Base-by-base conservation (phyloP, 306 rosid genomes). In the Crataegus laevigata region DNA sequence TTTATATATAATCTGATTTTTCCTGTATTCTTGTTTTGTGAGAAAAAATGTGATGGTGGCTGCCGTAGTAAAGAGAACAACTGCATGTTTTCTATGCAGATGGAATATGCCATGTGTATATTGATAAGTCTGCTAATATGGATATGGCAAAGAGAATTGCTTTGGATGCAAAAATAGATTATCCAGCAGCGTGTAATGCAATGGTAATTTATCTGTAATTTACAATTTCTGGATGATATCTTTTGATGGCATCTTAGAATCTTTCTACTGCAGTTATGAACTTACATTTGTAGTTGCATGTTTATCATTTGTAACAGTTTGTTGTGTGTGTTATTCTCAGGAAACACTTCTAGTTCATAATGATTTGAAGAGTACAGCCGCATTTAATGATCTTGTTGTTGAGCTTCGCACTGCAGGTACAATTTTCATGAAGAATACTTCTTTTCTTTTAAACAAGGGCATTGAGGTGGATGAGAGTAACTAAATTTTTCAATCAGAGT, bases 161-260 rank as follows among this genome's bases (percentile, higher is more conserved):
- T 66, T 70, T 89, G 71, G 99, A 96, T 87, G 98, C 97, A 64
- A 96, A 96, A 87, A 5, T 87, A 74, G 99, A 96, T 86, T 96
- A 96, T 83, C 99, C 99, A 74, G 91, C 99, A 73, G 96, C 93
- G 76, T 96, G 99, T 79, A 96, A 96, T 87, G 99, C 99, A 73
- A 89, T 96, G 99, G 99, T 96, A 96, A 82, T 69, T 64, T 66
- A 51, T 55, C 25, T 51, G 47, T 61, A 24, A 38, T 51, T 62
- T 66, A 58, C 24, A 40, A 4, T 43, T n/a, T 63, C 55, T 62
- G 15, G 12, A 71, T 58, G 25, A 69, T 52, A 50, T 76, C 55
- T 59, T 69, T 54, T 45, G 3, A 71, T 57, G 26, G 54, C 67
- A 58, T 73, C 73, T 74, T 58, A 14, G 15, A 18, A n/a, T 51